A percentile compares a stretch with the other conserved stretches of the same genome.
These are phyloP conservation scores for Xylaria grammica DNA, from an alignment of 495 filamentous ascomycete genomes.

Conservation along the genomic window DNA sequence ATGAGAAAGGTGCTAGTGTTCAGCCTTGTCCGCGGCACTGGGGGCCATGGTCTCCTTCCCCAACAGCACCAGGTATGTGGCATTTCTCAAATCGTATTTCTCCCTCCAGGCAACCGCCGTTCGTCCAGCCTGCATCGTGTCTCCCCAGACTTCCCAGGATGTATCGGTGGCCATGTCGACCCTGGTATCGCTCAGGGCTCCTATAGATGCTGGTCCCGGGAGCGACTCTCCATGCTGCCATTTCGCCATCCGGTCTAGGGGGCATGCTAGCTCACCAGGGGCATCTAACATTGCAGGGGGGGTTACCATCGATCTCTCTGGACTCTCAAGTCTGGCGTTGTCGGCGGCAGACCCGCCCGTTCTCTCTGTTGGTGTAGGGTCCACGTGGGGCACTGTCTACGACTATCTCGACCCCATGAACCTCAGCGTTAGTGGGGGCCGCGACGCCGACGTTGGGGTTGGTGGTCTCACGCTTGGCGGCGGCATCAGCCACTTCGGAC, in stretches of 20 bases:
- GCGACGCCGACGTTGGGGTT: constrained; percentile 37
- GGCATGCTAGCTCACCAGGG: constrained; percentile 56
- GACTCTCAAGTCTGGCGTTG: constrained; percentile 16
- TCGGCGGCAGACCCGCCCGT: background rate
- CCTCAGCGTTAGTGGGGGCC: constrained; percentile 35
- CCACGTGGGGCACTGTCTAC: constrained; percentile 38
- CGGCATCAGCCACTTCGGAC: constrained; percentile 43
- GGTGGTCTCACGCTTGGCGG: constrained; percentile 49
- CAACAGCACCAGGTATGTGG: constrained; percentile 16
- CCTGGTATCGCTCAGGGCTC: constrained; percentile 14
- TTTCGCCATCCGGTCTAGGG: constrained; percentile 58
- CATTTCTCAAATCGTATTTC: constrained; percentile 24
- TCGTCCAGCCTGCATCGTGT: constrained; percentile 21
- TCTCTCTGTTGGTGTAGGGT: constrained; percentile 26
- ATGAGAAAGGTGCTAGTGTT: background rate
- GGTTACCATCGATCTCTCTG: constrained; percentile 46
- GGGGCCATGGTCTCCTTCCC: constrained; percentile 17
- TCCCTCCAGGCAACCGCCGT: constrained; percentile 24
- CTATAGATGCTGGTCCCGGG: background rate
- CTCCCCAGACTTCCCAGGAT: constrained; percentile 21
- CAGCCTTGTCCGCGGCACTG: background rate
- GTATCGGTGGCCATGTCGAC: constrained; percentile 30
- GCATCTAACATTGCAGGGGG: constrained; percentile 42
- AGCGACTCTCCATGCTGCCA: constrained; percentile 33
- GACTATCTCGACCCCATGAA: constrained; percentile 29